Conservation (phyloP, 331 rosid genomes). For the Rosa hybrid region DNA sequence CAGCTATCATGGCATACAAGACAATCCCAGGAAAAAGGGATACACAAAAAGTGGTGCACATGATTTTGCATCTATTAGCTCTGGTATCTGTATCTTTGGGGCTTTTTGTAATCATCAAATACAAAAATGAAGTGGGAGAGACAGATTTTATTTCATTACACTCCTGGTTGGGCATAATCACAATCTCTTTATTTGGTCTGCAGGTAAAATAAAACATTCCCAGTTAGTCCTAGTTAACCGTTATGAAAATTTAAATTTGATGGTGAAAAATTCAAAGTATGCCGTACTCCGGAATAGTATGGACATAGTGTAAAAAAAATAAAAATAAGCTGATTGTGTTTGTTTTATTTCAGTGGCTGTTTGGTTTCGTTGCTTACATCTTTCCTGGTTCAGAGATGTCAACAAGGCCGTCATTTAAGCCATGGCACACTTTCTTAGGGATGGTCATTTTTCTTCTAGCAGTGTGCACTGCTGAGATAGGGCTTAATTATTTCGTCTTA, state of each 20-base stretch:
- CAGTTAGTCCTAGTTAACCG: not conserved
- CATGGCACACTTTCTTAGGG: constrained; percentile 71
- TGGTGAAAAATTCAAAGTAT: not conserved
- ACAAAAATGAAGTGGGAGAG: constrained; percentile 18
- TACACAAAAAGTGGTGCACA: constrained; percentile 44
- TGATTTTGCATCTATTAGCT: constrained; percentile 55
- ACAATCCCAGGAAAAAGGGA: constrained; percentile 36
- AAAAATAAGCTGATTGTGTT: not conserved
- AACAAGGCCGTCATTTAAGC: constrained; percentile 41
- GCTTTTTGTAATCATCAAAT: constrained; percentile 45
- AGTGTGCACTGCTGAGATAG: constrained; percentile 49
- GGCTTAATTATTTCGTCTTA: constrained; percentile 11
- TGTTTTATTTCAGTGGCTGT: constrained; percentile 38
- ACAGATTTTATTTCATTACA: constrained; percentile 53
- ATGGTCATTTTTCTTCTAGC: constrained; percentile 50
- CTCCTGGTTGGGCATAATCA: constrained; percentile 73
- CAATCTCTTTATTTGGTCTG: constrained; percentile 50
- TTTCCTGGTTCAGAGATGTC: constrained; percentile 54
- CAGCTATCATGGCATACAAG: constrained; percentile 71
- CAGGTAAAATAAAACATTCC: constrained; percentile 41
- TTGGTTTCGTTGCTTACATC: constrained; percentile 45
- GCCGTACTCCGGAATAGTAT: no score
- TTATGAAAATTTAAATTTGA: not conserved
- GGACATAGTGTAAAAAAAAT: no score
- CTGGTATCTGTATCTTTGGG: constrained; percentile 56